These are phyloP conservation scores for Nitzschia sp. DNA, from an alignment of 108 stramenopile species.

Conservation along the genomic window DNA sequence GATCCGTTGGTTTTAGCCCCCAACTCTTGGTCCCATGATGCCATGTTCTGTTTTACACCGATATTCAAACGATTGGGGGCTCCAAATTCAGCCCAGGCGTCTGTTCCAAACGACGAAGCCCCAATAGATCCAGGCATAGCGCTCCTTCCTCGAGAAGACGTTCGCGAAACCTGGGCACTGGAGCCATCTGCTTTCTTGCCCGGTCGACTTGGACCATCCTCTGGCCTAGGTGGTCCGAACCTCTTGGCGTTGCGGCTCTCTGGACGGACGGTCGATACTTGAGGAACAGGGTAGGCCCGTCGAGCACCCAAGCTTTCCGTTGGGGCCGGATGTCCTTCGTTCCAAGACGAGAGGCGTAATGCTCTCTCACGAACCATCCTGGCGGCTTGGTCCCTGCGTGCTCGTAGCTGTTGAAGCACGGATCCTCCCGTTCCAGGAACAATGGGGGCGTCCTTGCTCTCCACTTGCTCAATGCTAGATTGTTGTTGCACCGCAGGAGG, in stretches of 20 bases:
- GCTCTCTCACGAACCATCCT: constrained; percentile 8
- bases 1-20: background rate
- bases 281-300: too few relatives aligned
- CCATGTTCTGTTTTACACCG: constrained; percentile 4
- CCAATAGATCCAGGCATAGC: background rate
- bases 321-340: background rate
- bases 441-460: background rate
- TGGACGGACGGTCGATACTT: too few relatives aligned
- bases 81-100: background rate
- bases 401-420: constrained; percentile 4
- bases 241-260: constrained; percentile 1
- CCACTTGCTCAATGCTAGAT: background rate
- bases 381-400: constrained; percentile 20
- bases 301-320: too few relatives aligned
- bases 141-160: background rate
- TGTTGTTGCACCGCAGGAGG: background rate
- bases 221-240: constrained; percentile 16
- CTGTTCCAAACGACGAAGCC: background rate
- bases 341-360: constrained; percentile 2
- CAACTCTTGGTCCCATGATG: constrained; percentile 23
- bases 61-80: background rate
- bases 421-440: constrained; percentile 1
- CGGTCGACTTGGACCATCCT: background rate
- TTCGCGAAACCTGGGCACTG: background rate
- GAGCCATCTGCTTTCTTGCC: too few relatives aligned